Base-by-base conservation (phyloP, 1,284 basidiomycete genomes). In the Puccinia sorghi region DNA sequence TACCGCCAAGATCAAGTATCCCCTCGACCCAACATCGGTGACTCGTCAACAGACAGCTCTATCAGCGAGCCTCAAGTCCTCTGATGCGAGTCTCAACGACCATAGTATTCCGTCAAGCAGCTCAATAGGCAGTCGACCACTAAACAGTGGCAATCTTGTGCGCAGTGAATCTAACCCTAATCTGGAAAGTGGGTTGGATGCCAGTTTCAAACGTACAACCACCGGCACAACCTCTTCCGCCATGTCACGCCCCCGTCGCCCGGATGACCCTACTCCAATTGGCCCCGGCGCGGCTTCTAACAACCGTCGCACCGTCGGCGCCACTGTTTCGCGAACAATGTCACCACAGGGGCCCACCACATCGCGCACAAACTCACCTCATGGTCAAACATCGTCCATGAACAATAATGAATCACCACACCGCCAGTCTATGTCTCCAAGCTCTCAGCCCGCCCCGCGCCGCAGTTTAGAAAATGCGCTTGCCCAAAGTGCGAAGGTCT, bases 1-100 rank as follows among this genome's bases (percentile, higher is more conserved):
- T 85, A 96, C 94, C 5, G 93, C 93, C 93, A 88, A 97, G 83
- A 98, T 98, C 87, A 96, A 96, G 86, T 97, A 97, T 84, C 95
- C 95, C 0, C 86, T 90, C 37, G 89, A 86, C 81, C 88, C 88
- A 80, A 82, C 84, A 84, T 20, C 84, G 2, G 85, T 85, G 77
- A 82, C 80, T 61, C 81, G 82, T 79, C 83, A 72, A 76, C 82
- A 73, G 48, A 64, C 79, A 15, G 46, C 46, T 22, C 80, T 81
- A 20, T 56, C 78, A 27, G 48, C 78, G 27, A 81, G 80, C 56
- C 83, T 84, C 59, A 83, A 84, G 50, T 78, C 82, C 8, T 81
- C 83, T 12, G 81, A 82, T 32, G 81, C 83, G 13, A 82, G 82
- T 59, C 74, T 81, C 25, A 74, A 73, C 70, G 80, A 66, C 52